phyloP scores from a whole-genome alignment of 495 filamentous ascomycete species.

The Podospora tetraspora region DNA sequence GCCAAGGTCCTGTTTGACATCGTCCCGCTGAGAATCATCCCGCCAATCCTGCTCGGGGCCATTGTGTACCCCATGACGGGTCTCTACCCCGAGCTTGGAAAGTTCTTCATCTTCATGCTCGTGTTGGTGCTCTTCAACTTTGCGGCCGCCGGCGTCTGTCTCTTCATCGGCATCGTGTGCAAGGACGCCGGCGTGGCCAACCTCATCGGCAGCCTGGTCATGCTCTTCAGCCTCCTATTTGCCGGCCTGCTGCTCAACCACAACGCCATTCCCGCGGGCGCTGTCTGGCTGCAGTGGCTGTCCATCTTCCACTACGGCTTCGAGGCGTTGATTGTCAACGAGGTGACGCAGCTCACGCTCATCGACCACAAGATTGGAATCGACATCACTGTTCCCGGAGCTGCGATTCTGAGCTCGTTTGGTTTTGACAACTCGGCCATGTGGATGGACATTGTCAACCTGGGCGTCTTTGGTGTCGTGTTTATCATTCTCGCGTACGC shows the following conservation, averaged over 20 bases:
- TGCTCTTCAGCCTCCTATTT: conserved; percentile 96
- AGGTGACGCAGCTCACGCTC: conserved; percentile 84
- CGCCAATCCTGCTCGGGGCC: conserved; percentile 91
- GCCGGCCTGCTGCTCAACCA: conserved; percentile 91
- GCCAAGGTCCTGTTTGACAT: conserved; percentile 95
- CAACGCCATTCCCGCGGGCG: conserved; percentile 76
- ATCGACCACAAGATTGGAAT: conserved; percentile 91
- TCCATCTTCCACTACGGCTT: conserved; percentile 99
- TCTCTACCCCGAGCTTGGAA: conserved; percentile 71
- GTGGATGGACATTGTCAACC: conserved; percentile 77
- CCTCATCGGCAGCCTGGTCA: conserved; percentile 88
- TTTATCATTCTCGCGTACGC: conserved; percentile 87
- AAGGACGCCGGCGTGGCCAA: conserved; percentile 90
- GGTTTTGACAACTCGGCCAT: conserved; percentile 80
- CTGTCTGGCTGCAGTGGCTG: conserved; percentile 88
- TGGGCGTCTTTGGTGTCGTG: conserved; percentile 72
- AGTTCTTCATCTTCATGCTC: conserved; percentile 88
- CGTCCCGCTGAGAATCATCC: conserved; percentile 86
- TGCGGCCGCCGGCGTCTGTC: conserved; percentile 83
- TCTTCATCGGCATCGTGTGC: conserved; percentile 96
- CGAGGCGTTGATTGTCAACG: conserved; percentile 94
- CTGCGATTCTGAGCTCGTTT: conserved; percentile 88
- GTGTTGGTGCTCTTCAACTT: conserved; percentile 94
- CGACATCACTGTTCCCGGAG: conserved; percentile 92
- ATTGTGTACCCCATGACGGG: conserved; percentile 98